Percentiles rank a stretch among this genome's conserved stretches.
Evolutionary conservation across 2,329 filamentous ascomycete genomes (phyloP).

Genomic region (Fusarium euwallaceae): DNA sequence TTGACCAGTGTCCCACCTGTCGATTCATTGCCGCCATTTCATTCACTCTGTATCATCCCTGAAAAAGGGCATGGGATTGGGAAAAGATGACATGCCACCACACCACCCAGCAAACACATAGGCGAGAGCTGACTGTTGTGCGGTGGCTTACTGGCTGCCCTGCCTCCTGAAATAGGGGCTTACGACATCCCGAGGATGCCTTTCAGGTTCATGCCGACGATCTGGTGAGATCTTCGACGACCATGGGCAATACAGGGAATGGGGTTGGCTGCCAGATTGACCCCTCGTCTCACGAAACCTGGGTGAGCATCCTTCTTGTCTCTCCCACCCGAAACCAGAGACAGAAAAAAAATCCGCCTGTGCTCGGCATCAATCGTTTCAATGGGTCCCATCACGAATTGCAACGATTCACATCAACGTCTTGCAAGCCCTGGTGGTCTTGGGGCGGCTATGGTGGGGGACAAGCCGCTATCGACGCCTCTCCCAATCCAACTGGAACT

Average conservation of each 20-base stretch:
- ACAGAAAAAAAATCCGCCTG: conserved; percentile 8
- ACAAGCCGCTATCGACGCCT: conserved; percentile 29
- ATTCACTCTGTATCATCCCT: conserved; percentile 21
- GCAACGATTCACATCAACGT: conserved; percentile 19
- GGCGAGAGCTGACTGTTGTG: conserved; percentile 16
- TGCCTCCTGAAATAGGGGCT: conserved; percentile 33
- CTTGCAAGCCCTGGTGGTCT: conserved; percentile 11
- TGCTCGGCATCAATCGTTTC: conserved; percentile 4
- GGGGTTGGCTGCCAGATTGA: conserved; percentile 11
- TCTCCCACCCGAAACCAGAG: conserved; percentile 25
- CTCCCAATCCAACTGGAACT: conserved; percentile 23
- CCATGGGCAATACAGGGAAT: conserved; percentile 23
- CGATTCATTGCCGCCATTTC: conserved; percentile 32
- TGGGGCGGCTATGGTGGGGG: conserved; percentile 33
- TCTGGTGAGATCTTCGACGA: conserved; percentile 36
- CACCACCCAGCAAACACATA: conserved; percentile 23
- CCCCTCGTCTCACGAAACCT: conserved; percentile 20
- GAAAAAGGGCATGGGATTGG: conserved; percentile 23
- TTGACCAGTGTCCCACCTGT: conserved; percentile 34
- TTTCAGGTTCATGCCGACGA: conserved; percentile 29
- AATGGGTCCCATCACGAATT: conserved; percentile 12
- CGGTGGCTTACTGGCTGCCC: conserved; percentile 13
- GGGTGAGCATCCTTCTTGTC: conserved; percentile 11
- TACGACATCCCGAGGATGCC: conserved; percentile 30
- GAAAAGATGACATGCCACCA: conserved; percentile 16